Evolutionary conservation across 179 eudicot genomes (phyloP).

Genomic region (Patellifolia procumbens): DNA sequence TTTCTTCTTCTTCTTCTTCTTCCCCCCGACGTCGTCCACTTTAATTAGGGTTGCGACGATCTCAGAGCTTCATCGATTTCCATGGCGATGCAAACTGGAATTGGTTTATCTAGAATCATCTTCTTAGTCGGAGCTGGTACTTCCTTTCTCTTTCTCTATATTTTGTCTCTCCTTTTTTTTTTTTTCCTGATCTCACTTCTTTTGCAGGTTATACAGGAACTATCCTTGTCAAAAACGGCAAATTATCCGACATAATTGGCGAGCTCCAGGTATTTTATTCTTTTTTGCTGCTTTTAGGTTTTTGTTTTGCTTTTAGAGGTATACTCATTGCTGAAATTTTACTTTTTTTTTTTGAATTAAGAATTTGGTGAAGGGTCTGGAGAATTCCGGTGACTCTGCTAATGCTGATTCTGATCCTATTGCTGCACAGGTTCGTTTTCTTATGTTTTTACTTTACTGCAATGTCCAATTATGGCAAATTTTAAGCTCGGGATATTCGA

Average conservation of each 20-base stretch:
- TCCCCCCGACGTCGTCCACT: background rate
- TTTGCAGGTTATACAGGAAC: slow-evolving; percentile 75
- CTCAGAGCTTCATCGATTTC: slow-evolving; percentile 23
- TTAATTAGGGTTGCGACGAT: background rate
- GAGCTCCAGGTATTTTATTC: slow-evolving; percentile 63
- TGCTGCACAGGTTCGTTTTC: slow-evolving; percentile 63
- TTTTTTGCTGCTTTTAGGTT: background rate
- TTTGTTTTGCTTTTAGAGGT: background rate
- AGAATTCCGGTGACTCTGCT: slow-evolving; percentile 49
- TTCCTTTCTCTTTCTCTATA: background rate
- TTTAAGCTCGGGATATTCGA: background rate
- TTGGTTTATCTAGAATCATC: slow-evolving; percentile 68
- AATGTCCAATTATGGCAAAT: background rate
- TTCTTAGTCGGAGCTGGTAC: slow-evolving; percentile 71
- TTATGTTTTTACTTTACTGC: background rate
- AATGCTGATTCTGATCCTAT: slow-evolving; percentile 70
- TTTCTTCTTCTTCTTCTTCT: background rate
- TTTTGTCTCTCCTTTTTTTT: slow-evolving; percentile 7
- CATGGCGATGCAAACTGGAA: slow-evolving; percentile 81
- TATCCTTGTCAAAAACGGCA: slow-evolving; percentile 62
- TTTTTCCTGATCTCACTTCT: slow-evolving; percentile 6
- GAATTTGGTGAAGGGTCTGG: slow-evolving; percentile 59
- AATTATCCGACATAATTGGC: slow-evolving; percentile 72
- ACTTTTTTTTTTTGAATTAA: slow-evolving; percentile 27
- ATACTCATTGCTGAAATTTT: background rate